Conservation (phyloP, 2,329 filamentous ascomycete species). For the Trichophaea hybrida region DNA sequence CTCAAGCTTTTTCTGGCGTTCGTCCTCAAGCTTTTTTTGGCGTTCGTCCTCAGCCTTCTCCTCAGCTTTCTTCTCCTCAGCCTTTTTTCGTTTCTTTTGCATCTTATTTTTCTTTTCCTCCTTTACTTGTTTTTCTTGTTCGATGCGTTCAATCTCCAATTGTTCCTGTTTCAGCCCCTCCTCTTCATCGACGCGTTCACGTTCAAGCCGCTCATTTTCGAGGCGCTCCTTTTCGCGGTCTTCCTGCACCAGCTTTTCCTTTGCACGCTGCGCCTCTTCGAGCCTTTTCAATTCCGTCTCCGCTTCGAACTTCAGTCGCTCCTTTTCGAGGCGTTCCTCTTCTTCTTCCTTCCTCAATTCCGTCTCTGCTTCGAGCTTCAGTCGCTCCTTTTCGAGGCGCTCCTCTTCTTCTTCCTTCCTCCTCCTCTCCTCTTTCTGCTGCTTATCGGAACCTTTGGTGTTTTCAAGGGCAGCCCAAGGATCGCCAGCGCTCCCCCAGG, state of each 20-base stretch:
- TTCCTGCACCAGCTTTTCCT: neutral
- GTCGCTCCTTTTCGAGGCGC: neutral
- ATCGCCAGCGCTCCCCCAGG: neutral
- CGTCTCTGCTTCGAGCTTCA: neutral
- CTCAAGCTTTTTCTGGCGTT: neutral
- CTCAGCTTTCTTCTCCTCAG: neutral
- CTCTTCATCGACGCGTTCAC: neutral
- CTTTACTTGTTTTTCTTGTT: neutral
- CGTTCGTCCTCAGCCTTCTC: neutral
- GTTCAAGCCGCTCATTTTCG: neutral
- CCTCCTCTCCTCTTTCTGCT: neutral
- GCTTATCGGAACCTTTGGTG: neutral
- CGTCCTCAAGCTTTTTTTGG: neutral
- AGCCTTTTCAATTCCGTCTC: neutral
- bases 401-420: neutral
- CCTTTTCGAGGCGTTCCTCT: neutral
- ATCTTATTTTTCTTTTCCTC: neutral
- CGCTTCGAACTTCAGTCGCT: neutral
- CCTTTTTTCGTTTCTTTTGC: neutral
- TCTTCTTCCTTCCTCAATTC: neutral
- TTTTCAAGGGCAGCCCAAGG: no score
- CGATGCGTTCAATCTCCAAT: neutral
- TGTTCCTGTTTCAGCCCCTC: neutral
- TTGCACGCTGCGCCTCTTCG: neutral
- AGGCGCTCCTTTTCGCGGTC: neutral